Evolutionary conservation across 1,139 yeast genomes (phyloP).

Genomic region (Saccharomycopsis phalli): DNA sequence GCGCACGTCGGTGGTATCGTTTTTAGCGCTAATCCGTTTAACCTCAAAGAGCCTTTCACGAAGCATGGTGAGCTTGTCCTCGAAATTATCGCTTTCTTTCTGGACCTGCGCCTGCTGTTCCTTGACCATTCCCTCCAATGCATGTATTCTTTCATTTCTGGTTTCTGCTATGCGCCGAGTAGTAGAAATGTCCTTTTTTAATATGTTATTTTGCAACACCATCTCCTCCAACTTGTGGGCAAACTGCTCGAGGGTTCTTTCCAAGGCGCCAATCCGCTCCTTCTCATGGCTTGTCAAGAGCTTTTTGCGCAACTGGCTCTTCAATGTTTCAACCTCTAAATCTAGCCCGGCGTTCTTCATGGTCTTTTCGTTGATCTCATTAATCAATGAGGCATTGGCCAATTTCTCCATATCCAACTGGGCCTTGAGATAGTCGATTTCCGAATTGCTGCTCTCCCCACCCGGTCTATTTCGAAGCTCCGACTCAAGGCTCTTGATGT

Average conservation of each 20-base stretch:
- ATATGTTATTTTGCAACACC: conserved; percentile 33
- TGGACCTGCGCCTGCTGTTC: conserved; percentile 44
- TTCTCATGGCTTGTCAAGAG: conserved; percentile 24
- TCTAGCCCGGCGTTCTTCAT: conserved; percentile 35
- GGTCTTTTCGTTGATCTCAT: conserved; percentile 36
- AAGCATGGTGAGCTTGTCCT: conserved; percentile 38
- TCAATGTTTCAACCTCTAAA: conserved; percentile 31
- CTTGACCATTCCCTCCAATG: conserved; percentile 42
- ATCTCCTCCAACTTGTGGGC: conserved; percentile 36
- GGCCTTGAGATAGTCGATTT: conserved; percentile 18
- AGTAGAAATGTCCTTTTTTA: conserved; percentile 40
- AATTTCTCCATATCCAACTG: conserved; percentile 25
- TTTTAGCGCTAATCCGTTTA: conserved; percentile 17
- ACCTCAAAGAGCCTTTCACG: conserved; percentile 33
- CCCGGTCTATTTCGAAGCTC: conserved; percentile 31
- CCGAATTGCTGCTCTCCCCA: neutral
- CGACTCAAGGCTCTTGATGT: conserved; percentile 41
- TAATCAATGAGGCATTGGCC: conserved; percentile 30
- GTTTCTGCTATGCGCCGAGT: conserved; percentile 52
- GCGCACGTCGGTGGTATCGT: neutral
- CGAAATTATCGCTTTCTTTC: conserved; percentile 47
- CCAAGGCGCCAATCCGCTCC: conserved; percentile 33
- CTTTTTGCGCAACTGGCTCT: conserved; percentile 23
- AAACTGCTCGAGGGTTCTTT: conserved; percentile 38
- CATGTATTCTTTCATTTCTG: conserved; percentile 50